A percentile compares a stretch with the other conserved stretches of the same genome.
Evolutionary conservation across 2,329 filamentous ascomycete genomes (phyloP).

Genomic region (Fusarium staphyleae): DNA sequence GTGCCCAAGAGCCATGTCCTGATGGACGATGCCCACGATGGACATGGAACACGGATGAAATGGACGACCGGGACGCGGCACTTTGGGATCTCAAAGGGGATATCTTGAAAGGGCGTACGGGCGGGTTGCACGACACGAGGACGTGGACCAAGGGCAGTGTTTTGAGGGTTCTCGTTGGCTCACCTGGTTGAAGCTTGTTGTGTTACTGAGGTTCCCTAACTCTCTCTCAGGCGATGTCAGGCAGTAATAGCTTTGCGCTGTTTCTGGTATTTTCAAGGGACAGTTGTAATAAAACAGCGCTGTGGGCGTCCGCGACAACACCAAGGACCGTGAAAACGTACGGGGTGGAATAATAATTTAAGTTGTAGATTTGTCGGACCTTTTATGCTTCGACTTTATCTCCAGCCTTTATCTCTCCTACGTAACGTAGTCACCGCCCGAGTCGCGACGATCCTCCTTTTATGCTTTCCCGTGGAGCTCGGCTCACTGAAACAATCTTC

Average conservation of each 20-base stretch:
- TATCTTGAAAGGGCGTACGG: too few species aligned
- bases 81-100: too few species aligned
- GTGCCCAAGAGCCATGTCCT: constrained; percentile 3
- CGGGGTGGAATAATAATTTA: constrained; percentile 7
- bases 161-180: constrained; percentile 12
- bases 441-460: constrained; percentile 15
- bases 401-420: constrained; percentile 8
- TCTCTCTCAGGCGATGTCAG: constrained; percentile 12
- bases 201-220: constrained; percentile 9
- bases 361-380: constrained; percentile 9
- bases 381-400: constrained; percentile 21
- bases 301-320: background rate
- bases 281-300: background rate
- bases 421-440: too few species aligned
- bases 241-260: constrained; percentile 2
- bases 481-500: constrained; percentile 27
- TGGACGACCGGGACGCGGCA: constrained; percentile 2
- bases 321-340: constrained; percentile 9
- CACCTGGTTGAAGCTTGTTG: constrained; percentile 10
- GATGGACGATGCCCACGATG: constrained; percentile 4
- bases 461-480: constrained; percentile 22
- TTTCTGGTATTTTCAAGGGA: constrained; percentile 2
- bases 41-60: constrained; percentile 10
- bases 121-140: too few species aligned
- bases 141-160: constrained; percentile 39